phyloP scores from a whole-genome alignment of 78 protist species.

The Corallochytrium limacisporum region DNA sequence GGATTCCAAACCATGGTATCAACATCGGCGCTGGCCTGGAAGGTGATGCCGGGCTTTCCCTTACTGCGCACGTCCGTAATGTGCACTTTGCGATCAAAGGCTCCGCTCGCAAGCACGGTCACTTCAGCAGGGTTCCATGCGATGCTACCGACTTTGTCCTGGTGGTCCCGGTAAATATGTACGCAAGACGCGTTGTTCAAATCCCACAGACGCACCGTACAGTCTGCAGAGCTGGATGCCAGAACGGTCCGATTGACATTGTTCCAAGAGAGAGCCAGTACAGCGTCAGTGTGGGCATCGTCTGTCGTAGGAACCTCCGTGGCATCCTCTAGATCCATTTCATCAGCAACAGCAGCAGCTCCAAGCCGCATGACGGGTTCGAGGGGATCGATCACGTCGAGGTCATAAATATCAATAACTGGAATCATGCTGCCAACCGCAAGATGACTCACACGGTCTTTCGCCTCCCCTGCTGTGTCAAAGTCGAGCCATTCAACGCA shows the following conservation, averaged over 20 bases:
- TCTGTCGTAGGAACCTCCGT: neutral
- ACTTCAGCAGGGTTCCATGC: conserved; percentile 12
- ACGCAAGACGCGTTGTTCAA: neutral
- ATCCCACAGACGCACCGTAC: conserved; percentile 56
- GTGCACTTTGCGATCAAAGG: conserved; percentile 5
- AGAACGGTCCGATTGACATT: conserved; percentile 18
- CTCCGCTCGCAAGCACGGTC: conserved; percentile 23
- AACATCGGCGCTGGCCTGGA: neutral
- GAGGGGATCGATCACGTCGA: conserved; percentile 53
- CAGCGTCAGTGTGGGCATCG: conserved; percentile 48
- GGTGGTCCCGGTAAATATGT: neutral
- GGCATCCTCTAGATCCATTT: neutral
- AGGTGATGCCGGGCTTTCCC: neutral
- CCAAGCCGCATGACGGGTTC: conserved; percentile 38
- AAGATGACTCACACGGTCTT: conserved; percentile 13
- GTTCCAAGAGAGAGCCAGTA: conserved; percentile 44
- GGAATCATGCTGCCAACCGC: conserved; percentile 65
- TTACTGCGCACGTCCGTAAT: conserved; percentile 14
- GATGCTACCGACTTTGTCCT: conserved; percentile 2
- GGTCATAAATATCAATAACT: conserved; percentile 53
- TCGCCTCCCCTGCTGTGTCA: neutral
- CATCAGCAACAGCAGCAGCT: neutral
- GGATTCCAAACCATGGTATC: neutral
- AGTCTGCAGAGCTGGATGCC: conserved; percentile 56
- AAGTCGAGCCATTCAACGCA: conserved; percentile 11